Evolutionary conservation across 306 rosid genomes (phyloP).

Genomic region (Oxytropis ochrocephala): DNA sequence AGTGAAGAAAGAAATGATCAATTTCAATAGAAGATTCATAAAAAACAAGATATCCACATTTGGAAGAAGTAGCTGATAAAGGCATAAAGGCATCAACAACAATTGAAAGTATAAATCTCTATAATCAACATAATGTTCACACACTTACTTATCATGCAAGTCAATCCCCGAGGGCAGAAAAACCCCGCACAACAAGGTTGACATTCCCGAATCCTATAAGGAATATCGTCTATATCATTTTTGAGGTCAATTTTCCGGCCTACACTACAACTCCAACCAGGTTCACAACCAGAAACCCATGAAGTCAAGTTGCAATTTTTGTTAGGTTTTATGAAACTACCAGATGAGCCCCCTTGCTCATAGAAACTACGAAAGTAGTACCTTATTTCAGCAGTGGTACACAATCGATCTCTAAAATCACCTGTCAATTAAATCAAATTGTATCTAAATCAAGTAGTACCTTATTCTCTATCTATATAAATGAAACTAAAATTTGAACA

Average conservation of each 20-base stretch:
- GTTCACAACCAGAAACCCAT: conserved; percentile 73
- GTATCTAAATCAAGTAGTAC: not conserved
- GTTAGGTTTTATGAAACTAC: conserved; percentile 54
- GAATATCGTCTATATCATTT: conserved; percentile 23
- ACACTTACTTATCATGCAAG: conserved; percentile 87
- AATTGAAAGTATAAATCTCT: not conserved
- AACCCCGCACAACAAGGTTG: conserved; percentile 82
- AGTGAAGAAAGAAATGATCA: not conserved
- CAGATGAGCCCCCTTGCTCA: conserved; percentile 6
- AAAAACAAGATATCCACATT: not conserved
- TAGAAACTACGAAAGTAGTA: conserved; percentile 44
- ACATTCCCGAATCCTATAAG: conserved; percentile 43
- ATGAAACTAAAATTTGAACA: not conserved
- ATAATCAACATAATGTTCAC: not conserved
- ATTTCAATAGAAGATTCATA: not conserved
- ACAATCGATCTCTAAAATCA: conserved; percentile 47
- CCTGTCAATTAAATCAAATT: conserved; percentile 36
- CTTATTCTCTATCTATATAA: not conserved
- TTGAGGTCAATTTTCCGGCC: conserved; percentile 37
- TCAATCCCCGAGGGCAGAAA: conserved; percentile 73
- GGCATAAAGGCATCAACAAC: not conserved
- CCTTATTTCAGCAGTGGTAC: conserved; percentile 56
- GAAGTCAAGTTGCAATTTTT: conserved; percentile 64
- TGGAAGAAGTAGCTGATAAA: not conserved
- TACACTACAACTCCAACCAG: conserved; percentile 78